A percentile compares a stretch with the other conserved stretches of the same genome.
These are phyloP conservation scores for Talaromyces rugulosus DNA, from an alignment of 2,329 filamentous ascomycete species.

Conservation along the genomic window DNA sequence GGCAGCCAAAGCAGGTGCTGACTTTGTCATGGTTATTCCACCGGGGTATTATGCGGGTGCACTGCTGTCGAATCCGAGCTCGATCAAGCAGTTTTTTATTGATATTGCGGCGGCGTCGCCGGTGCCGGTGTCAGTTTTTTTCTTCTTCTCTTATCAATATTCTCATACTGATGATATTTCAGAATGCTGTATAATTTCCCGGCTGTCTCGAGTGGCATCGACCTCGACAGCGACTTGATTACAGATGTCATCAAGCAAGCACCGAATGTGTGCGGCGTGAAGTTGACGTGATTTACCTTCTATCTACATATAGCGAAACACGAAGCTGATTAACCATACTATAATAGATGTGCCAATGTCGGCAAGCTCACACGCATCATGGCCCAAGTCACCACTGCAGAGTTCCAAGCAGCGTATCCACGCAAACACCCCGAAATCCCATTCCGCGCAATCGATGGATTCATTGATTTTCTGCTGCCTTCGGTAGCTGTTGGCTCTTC, in stretches of 20 bases:
- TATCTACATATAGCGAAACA: background rate
- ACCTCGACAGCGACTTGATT: slow-evolving; percentile 1
- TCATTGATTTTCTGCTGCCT: slow-evolving; percentile 9
- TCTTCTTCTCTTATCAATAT: background rate
- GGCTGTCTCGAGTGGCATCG: background rate
- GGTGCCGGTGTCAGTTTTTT: background rate
- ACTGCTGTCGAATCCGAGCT: background rate
- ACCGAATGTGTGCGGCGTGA: slow-evolving; percentile 3
- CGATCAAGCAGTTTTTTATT: background rate
- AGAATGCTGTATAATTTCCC: slow-evolving; percentile 7
- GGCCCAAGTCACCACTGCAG: slow-evolving; percentile 1
- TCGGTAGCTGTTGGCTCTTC: slow-evolving; percentile 5
- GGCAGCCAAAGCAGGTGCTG: slow-evolving; percentile 24
- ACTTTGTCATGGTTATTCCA: slow-evolving; percentile 3
- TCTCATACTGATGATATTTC: background rate
- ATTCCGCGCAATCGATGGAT: slow-evolving; percentile 7
- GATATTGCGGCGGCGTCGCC: slow-evolving; percentile 1
- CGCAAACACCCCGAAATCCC: slow-evolving; percentile 2
- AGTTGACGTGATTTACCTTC: background rate
- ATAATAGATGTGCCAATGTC: slow-evolving; percentile 2
- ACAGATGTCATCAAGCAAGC: slow-evolving; percentile 1
- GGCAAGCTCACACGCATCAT: slow-evolving; percentile 8
- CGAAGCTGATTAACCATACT: background rate
- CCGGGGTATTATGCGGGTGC: slow-evolving; percentile 6
- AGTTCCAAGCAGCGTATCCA: slow-evolving; percentile 1